A percentile compares a stretch with the other conserved stretches of the same genome.
phyloP scores from a whole-genome alignment of 2,329 filamentous ascomycete species.

The Coniochaeta ligniaria region DNA sequence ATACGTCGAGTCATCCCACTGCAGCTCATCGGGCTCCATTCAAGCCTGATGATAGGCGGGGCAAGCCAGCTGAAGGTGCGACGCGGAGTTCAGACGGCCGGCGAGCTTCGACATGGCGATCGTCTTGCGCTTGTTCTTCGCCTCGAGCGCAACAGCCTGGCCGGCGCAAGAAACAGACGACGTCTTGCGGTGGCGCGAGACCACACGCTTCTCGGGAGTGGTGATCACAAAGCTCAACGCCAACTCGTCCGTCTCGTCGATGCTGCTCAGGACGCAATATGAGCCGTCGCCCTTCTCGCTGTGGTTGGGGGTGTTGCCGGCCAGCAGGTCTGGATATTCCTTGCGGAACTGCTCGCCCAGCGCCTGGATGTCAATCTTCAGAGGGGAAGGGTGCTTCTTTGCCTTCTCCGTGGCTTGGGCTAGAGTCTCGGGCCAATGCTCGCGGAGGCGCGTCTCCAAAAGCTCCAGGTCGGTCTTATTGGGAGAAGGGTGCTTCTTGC shows the following conservation, averaged over 20 bases:
- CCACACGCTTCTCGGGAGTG: slow-evolving; percentile 5
- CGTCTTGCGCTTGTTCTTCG: background rate
- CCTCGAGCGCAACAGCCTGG: background rate
- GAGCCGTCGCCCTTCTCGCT: background rate
- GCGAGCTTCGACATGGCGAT: background rate
- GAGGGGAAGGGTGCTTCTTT: background rate
- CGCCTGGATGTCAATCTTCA: background rate
- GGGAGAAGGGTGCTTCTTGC: slow-evolving; percentile 38
- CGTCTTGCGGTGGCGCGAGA: background rate
- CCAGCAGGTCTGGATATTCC: background rate
- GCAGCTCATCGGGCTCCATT: slow-evolving; percentile 26
- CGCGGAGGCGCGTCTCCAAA: slow-evolving; percentile 25
- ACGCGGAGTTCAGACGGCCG: background rate
- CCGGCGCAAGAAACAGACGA: background rate
- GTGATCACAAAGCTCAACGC: slow-evolving; percentile 11
- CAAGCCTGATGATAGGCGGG: background rate
- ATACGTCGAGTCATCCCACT: slow-evolving; percentile 14
- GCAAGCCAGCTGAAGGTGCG: background rate
- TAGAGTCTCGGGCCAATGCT: slow-evolving; percentile 7
- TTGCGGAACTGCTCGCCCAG: background rate
- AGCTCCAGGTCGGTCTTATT: slow-evolving; percentile 31
- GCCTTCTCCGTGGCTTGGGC: background rate
- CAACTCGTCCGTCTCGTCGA: slow-evolving; percentile 22
- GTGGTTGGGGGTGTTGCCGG: background rate
- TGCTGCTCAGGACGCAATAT: background rate